A percentile compares a stretch with the other conserved stretches of the same genome.
phyloP scores from a whole-genome alignment of 2,329 filamentous ascomycete genomes.

The Cryphonectria nitschkei region DNA sequence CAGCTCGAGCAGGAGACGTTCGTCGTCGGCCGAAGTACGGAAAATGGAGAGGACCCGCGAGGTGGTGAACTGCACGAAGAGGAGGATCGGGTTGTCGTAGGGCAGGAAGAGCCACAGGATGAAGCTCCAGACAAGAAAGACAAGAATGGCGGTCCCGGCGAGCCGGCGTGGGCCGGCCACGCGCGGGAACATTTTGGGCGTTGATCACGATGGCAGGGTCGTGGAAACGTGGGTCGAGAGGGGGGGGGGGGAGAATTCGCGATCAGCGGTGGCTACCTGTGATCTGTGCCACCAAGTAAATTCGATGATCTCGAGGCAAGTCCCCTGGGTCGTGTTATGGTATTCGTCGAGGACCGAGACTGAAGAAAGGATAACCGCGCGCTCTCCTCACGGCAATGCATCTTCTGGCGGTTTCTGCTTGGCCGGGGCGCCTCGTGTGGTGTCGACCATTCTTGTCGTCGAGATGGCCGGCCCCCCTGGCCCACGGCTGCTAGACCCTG shows the following conservation, averaged over 20 bases:
- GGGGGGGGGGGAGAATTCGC: not conserved
- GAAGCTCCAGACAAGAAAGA: constrained; percentile 29
- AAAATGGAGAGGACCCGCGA: constrained; percentile 36
- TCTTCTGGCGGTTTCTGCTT: constrained; percentile 1
- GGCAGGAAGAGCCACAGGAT: constrained; percentile 35
- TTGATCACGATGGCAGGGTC: not conserved
- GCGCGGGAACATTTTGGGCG: constrained; percentile 26
- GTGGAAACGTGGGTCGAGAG: not conserved
- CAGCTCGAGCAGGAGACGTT: constrained; percentile 47
- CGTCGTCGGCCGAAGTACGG: constrained; percentile 37
- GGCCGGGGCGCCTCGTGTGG: not conserved
- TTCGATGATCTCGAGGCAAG: not conserved
- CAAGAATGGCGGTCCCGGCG: constrained; percentile 17
- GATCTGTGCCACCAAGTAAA: not conserved
- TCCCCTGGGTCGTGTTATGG: not conserved
- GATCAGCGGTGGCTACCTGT: not conserved
- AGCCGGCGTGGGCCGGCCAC: constrained; percentile 27
- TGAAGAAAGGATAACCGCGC: not conserved
- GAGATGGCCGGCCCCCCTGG: not conserved
- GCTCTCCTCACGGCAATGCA: not conserved
- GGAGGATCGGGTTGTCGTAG: constrained; percentile 36
- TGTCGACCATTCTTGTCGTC: not conserved
- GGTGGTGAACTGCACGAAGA: constrained; percentile 35
- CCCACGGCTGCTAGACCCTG: not conserved
- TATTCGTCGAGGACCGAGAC: not conserved